Conservation (phyloP, 2,329 filamentous ascomycete genomes). For the Orbilia javanica region DNA sequence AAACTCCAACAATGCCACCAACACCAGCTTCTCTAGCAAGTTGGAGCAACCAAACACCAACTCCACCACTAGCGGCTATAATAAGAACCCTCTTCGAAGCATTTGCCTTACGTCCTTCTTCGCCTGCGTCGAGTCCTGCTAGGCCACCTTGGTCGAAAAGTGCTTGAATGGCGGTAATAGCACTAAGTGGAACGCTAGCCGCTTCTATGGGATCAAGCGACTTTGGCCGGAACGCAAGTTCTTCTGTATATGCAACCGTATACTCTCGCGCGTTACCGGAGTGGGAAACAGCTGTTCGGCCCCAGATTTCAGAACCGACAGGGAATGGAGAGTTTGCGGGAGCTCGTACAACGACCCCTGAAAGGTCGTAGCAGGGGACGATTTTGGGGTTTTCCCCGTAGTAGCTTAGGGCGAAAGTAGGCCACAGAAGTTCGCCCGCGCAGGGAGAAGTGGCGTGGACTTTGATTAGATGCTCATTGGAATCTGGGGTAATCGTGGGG, state of each 20-base stretch:
- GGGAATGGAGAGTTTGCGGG: constrained; percentile 63
- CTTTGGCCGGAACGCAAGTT: constrained; percentile 64
- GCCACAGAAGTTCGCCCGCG: constrained; percentile 64
- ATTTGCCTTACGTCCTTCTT: constrained; percentile 62
- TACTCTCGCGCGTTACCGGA: constrained; percentile 64
- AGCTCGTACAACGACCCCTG: constrained; percentile 64
- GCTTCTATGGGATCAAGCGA: constrained; percentile 64
- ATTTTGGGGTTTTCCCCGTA: constrained; percentile 58
- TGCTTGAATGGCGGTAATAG: constrained; percentile 66
- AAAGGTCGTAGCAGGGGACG: constrained; percentile 65
- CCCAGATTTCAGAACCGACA: constrained; percentile 65
- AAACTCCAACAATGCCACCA: constrained; percentile 64
- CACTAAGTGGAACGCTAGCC: constrained; percentile 65
- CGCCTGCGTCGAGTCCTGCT: constrained; percentile 17
- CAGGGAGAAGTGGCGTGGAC: constrained; percentile 64
- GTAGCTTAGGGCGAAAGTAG: constrained; percentile 59
- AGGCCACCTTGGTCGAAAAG: constrained; percentile 63
- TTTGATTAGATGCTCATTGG: constrained; percentile 63
- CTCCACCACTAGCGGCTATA: constrained; percentile 65
- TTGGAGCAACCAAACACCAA: constrained; percentile 66
- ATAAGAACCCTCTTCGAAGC: constrained; percentile 64
- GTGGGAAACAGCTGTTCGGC: constrained; percentile 62
- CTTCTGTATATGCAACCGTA: constrained; percentile 62
- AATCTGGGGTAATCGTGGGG: constrained; percentile 59
- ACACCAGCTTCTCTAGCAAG: constrained; percentile 65